Percentiles rank a stretch among this genome's conserved stretches.
phyloP scores from a whole-genome alignment of 192 early-diverging fungal genomes.

The Rhizophagus sp. region DNA sequence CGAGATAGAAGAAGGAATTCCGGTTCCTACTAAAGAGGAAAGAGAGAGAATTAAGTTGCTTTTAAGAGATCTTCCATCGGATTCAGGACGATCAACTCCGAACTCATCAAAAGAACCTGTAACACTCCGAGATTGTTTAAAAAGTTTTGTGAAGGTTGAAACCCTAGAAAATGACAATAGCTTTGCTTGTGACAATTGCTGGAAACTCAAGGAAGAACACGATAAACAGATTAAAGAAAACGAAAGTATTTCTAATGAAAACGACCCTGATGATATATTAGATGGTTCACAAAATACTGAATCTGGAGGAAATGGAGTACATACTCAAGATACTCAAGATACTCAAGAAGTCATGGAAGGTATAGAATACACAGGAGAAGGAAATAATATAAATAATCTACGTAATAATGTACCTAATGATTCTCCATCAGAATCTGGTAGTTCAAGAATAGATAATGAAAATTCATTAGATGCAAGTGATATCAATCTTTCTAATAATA shows the following conservation, averaged over 20 bases:
- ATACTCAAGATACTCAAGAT: too few species aligned
- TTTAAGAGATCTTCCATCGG: not conserved
- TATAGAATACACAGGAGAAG: not conserved
- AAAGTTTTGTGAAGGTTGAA: conserved; percentile 60
- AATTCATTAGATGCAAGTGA: not conserved
- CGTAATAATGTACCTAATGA: not conserved
- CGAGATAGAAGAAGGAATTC: conserved; percentile 29
- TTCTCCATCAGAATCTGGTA: not conserved
- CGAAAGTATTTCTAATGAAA: not conserved
- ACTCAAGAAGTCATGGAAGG: conserved; percentile 12
- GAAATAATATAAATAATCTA: too few species aligned
- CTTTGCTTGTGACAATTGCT: conserved; percentile 67
- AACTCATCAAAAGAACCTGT: not conserved
- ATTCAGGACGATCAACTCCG: not conserved
- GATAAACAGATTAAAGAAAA: not conserved
- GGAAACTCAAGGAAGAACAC: conserved; percentile 34
- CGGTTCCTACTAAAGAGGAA: conserved; percentile 11
- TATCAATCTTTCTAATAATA: too few species aligned
- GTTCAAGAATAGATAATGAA: conserved; percentile 14
- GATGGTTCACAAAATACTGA: not conserved
- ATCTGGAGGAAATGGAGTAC: not conserved
- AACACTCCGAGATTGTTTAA: conserved; percentile 45
- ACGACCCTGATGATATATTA: not conserved
- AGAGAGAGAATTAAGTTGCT: not conserved
- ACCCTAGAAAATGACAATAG: conserved; percentile 60